Base-by-base conservation (phyloP, 2,329 filamentous ascomycete genomes). In the Diplodia scrobiculata region DNA sequence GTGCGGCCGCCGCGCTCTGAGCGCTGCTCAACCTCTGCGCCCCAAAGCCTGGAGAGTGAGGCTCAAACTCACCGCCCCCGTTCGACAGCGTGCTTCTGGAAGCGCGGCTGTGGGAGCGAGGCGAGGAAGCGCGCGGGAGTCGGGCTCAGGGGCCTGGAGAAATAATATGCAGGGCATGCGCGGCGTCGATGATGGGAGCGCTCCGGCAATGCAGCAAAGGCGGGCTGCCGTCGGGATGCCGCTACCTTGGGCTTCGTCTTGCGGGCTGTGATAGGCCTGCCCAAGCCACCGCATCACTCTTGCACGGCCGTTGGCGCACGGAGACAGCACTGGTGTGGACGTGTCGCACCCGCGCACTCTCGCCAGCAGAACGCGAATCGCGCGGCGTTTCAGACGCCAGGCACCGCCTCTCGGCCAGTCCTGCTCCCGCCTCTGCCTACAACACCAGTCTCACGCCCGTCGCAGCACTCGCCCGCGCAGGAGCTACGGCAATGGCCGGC, bases 11-110 rank as follows among this genome's bases (percentile, higher is more conserved):
- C 38, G 38, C 55, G 38, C 55, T 11, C 1, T 59, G 55, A 7
- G 5, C 29, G 29, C 29, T 32, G 29, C 29, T 45, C 45, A 59
- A 59, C 21, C 13, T n/a, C 21, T 47, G 55, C 36, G 32, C 38
- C 55, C 29, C 2, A 29, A 9, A 32, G 38, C 38, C 17, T 47
- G 19, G 54, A 53, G 52, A 14, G 11, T 41, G 54, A 45, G 54
- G 36, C 55, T 60, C 55, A 60, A 34, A 36, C 55, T 60, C 55
- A 60, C 55, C 55, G 55, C 55, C 55, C 29, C 54, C 19, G 21
- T n/a, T 17, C 5, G 7, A 21, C n/a, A 36, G 36, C 1, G 11
- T n/a, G 5, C 32, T 53, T 29, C 51, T 36, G 52, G 34, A 58
- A 13, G 36, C 10, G n/a, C n/a, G 29, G 10, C 7, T 36, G 19